Percentiles rank a stretch among this genome's conserved stretches.
These are phyloP conservation scores for Penicillium sp. DNA, from an alignment of 2,329 filamentous ascomycete species.

Conservation along the genomic window DNA sequence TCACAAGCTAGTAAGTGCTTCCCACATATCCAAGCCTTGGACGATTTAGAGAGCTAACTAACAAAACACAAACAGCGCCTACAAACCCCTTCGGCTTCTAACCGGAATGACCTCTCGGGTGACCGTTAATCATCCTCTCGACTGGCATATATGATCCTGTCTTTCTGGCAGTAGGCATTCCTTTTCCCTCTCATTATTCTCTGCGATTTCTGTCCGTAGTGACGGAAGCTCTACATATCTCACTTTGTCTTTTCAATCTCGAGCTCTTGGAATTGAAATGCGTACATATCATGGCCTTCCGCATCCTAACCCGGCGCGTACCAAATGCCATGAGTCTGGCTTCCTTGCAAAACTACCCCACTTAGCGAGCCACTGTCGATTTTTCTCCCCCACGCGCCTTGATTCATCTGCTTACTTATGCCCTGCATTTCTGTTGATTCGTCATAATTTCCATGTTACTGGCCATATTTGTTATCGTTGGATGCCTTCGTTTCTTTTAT, in stretches of 20 bases:
- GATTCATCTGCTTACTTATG: constrained; percentile 1
- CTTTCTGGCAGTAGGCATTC: constrained; percentile 11
- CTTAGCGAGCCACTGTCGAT: constrained; percentile 16
- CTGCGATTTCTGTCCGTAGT: constrained; percentile 2
- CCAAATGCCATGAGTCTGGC: constrained; percentile 14
- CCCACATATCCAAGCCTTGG: not conserved
- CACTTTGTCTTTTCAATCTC: constrained; percentile 17
- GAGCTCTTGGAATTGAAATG: constrained; percentile 15
- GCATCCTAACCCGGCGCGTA: constrained; percentile 12
- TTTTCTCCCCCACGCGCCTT: constrained; percentile 10
- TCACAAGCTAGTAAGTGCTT: constrained; percentile 86
- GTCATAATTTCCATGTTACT: constrained; percentile 12
- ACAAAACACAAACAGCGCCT: constrained; percentile 51
- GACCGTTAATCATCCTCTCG: not conserved
- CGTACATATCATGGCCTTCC: constrained; percentile 25
- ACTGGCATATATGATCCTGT: constrained; percentile 30
- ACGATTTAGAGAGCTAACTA: constrained; percentile 12
- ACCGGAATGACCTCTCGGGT: constrained; percentile 4
- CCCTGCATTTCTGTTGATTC: constrained; percentile 9
- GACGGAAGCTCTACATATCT: constrained; percentile 11
- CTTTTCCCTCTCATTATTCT: not conserved
- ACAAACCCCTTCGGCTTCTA: constrained; percentile 71
- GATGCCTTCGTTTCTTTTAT: constrained; percentile 6
- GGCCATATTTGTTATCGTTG: constrained; percentile 13
- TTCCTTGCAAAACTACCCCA: constrained; percentile 9